phyloP scores from a whole-genome alignment of 805 yeast species.

The Schizosaccharomyces japonicus region DNA sequence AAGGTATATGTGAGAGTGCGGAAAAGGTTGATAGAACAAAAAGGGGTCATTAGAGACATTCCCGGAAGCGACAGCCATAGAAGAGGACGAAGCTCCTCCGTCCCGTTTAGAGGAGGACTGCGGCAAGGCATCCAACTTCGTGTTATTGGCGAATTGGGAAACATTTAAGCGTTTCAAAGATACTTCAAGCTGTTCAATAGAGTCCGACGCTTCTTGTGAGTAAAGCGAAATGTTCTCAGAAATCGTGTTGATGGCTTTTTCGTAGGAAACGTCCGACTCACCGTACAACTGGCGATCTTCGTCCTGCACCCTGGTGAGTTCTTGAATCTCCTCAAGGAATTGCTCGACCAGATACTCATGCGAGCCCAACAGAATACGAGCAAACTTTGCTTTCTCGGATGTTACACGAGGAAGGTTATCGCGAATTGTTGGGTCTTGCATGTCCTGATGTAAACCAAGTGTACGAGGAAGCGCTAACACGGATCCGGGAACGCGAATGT shows the following conservation, averaged over 20 bases:
- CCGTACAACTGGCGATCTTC: slow-evolving; percentile 36
- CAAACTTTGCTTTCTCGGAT: slow-evolving; percentile 16
- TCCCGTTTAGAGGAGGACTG: neutral
- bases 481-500: neutral
- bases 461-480: neutral
- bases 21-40: slow-evolving; percentile 50
- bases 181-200: neutral
- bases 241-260: slow-evolving; percentile 33
- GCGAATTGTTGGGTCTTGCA: too few relatives aligned
- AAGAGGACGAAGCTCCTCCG: neutral
- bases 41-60: too few relatives aligned
- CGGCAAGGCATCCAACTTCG: neutral
- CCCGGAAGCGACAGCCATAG: neutral
- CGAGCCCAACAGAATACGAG: slow-evolving; percentile 50
- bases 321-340: slow-evolving; percentile 34
- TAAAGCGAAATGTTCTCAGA: slow-evolving; percentile 16
- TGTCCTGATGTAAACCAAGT: too few relatives aligned
- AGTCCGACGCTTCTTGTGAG: too few relatives aligned
- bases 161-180: too few relatives aligned
- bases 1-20: slow-evolving; percentile 42
- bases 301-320: slow-evolving; percentile 27
- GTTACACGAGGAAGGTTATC: neutral
- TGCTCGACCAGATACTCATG: slow-evolving; percentile 28
- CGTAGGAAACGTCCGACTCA: slow-evolving; percentile 32
- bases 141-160: too few relatives aligned